Evolutionary conservation across 129 eudicot species (phyloP), one percentile per base, ranked within the genome.

Genomic region (Arctium lappa): DNA sequence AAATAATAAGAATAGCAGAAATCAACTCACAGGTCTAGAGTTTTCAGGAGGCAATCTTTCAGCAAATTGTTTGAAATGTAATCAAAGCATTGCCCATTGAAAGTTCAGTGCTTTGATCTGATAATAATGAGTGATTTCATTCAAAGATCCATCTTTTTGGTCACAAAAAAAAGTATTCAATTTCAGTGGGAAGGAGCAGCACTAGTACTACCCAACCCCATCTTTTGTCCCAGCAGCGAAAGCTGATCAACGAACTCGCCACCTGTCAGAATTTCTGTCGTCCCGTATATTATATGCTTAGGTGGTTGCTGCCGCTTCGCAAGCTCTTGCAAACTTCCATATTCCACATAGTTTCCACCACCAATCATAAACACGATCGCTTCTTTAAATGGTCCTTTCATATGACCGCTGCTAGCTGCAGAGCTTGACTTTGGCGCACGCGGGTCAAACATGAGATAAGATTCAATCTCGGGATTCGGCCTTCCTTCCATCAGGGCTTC

Each of bases 311-410:
- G 98, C n/a, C 88, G 77, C 5, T 71, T 83, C 16, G 92, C 99
- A 72, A 93, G 95, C 78, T 91, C 93, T 81, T 93, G 99, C 86
- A 95, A 84, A 83, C 98, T 88, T 76, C 94, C 97, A 82, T 95
- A 87, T 78, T 95, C 99, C 73, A 95, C 92, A 79, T 93, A 93
- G 83, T 95, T 95, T 37, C 99, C 98, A 68, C 98, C 98, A 15
- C 99, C 99, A 62, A 95, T 89, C 99, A 95, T 93, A 82, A 95
- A 95, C 36, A 91, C 98, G 48, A 95, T 89, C 71, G 99, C 99
- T 78, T 95, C 99, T 82, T 95, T 95, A 70, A 91, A 91, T 0
- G 99, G 94, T 11, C 99, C 99, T 84, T 86, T 95, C 82, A 91
- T 87, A 77, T 93, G 97, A 88, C 91, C 79, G 75, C 89, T 72